Evolutionary conservation across 306 rosid species (phyloP).

Genomic region (Boehmeria nivea): DNA sequence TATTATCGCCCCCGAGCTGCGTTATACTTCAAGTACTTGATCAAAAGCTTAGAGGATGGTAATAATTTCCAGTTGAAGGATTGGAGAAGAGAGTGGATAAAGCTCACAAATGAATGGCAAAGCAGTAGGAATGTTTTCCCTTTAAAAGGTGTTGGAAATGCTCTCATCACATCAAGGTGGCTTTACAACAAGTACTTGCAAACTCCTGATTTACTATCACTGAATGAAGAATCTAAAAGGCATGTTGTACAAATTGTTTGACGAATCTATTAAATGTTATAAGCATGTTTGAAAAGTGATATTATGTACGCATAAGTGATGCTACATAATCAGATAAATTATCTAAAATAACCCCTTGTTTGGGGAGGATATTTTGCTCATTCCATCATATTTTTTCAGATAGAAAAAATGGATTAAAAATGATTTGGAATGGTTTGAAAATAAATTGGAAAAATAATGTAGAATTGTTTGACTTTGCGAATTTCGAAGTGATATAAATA

Average conservation of each 20-base stretch:
- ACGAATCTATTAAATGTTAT: too few relatives aligned
- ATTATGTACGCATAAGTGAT: too few relatives aligned
- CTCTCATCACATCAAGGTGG: constrained; percentile 49
- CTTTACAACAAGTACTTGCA: constrained; percentile 52
- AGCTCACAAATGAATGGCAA: constrained; percentile 88
- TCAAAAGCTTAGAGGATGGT: constrained; percentile 47
- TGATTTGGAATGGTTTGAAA: too few relatives aligned
- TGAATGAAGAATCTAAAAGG: constrained; percentile 11
- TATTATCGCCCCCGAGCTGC: constrained; percentile 88
- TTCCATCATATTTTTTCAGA: too few relatives aligned
- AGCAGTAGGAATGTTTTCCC: constrained; percentile 46
- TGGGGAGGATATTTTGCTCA: too few relatives aligned
- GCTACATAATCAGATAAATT: too few relatives aligned
- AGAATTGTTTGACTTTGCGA: too few relatives aligned
- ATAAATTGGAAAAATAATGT: too few relatives aligned
- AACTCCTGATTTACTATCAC: constrained; percentile 18
- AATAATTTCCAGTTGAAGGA: constrained; percentile 45
- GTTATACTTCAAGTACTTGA: constrained; percentile 62
- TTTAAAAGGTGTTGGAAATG: constrained; percentile 48
- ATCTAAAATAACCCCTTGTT: too few relatives aligned
- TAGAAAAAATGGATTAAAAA: too few relatives aligned
- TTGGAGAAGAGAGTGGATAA: constrained; percentile 88
- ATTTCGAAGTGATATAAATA: too few relatives aligned
- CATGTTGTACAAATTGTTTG: not conserved
- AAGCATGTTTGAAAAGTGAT: too few relatives aligned